These are phyloP conservation scores for Gnetum montanum DNA, from an alignment of 75 land plant genomes.

Conservation along the genomic window DNA sequence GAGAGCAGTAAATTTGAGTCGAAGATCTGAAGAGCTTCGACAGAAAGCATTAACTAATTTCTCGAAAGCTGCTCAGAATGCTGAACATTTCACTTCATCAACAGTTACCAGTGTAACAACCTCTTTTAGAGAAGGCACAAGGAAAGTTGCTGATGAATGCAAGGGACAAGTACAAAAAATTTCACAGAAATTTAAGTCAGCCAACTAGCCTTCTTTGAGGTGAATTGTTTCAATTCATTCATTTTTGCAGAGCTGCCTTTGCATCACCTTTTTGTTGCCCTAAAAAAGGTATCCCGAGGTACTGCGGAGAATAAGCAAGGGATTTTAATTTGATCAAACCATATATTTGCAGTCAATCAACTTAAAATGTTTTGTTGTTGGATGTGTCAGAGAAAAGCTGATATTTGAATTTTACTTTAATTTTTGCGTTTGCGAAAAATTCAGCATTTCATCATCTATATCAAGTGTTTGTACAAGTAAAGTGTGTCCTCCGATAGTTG, in stretches of 20 bases:
- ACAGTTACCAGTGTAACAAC: slow-evolving; percentile 16
- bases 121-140: slow-evolving; percentile 34
- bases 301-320: slow-evolving; percentile 1
- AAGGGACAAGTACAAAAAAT: slow-evolving; percentile 71
- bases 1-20: slow-evolving; percentile 9
- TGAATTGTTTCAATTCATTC: not conserved
- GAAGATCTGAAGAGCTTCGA: slow-evolving; percentile 11
- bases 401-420: too few species aligned
- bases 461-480: too few species aligned
- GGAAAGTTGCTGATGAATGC: slow-evolving; percentile 65
- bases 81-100: slow-evolving; percentile 18
- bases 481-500: too few species aligned
- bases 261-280: not conserved
- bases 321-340: too few species aligned
- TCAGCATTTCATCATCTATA: too few species aligned
- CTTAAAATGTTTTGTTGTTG: too few species aligned
- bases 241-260: not conserved
- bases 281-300: not conserved
- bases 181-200: slow-evolving; percentile 66
- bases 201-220: not conserved
- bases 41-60: slow-evolving; percentile 8
- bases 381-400: too few species aligned
- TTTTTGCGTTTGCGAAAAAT: too few species aligned
- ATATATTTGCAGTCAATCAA: too few species aligned
- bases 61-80: slow-evolving; percentile 18